A percentile compares a stretch with the other conserved stretches of the same genome.
These are phyloP conservation scores for Pythium sp. DNA, from an alignment of 352 stramenopile genomes.

Conservation along the genomic window DNA sequence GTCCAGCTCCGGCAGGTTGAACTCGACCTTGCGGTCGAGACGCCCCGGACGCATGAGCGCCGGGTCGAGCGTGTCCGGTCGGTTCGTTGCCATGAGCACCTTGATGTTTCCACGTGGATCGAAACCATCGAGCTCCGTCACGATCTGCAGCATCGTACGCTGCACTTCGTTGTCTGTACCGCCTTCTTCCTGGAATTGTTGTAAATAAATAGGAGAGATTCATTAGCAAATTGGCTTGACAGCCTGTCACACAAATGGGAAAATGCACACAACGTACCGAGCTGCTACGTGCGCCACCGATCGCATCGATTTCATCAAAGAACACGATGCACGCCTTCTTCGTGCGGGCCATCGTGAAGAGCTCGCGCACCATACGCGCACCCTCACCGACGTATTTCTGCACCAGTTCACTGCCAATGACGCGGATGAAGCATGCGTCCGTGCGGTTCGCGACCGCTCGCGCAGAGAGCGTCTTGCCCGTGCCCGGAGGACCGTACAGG, in stretches of 20 bases:
- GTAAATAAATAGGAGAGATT: neutral
- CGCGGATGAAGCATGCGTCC: constrained; percentile 99
- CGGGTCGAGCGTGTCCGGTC: constrained; percentile 96
- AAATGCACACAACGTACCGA: constrained; percentile 26
- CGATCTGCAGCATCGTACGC: constrained; percentile 99
- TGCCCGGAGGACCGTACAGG: constrained; percentile 96
- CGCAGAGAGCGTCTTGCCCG: constrained; percentile 96
- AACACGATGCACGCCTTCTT: constrained; percentile 99
- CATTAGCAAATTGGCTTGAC: neutral
- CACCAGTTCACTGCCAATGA: constrained; percentile 99
- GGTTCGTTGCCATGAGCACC: constrained; percentile 98
- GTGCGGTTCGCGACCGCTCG: constrained; percentile 98
- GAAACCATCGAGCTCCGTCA: constrained; percentile 99
- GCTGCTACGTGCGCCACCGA: constrained; percentile 90
- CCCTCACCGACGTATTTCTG: constrained; percentile 99
- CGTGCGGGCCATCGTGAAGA: constrained; percentile 99
- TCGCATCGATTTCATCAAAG: constrained; percentile 99
- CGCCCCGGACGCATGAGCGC: constrained; percentile 95
- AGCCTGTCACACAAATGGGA: neutral
- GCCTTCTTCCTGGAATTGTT: constrained; percentile 77
- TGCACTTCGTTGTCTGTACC: constrained; percentile 99
- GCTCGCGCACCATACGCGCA: constrained; percentile 98
- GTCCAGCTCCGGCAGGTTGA: constrained; percentile 98
- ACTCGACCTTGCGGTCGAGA: constrained; percentile 99
- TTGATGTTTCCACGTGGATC: constrained; percentile 99